Base-by-base conservation (phyloP, 352 stramenopile species). In the Halophytophthora batemanensis region DNA sequence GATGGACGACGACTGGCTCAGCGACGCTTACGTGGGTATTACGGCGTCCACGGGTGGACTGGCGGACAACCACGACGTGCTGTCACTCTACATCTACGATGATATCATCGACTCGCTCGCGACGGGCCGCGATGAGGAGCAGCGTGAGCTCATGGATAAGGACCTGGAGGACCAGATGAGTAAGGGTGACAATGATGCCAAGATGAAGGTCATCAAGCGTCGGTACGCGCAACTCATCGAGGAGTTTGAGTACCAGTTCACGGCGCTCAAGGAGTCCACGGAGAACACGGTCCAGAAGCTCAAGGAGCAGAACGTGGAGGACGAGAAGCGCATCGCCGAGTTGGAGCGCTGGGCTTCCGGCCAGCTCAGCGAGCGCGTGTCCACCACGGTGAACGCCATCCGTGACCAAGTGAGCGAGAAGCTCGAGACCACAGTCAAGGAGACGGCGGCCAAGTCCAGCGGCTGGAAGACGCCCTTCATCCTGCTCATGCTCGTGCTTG, bases 391-490 rank as follows among this genome's bases (percentile, higher is more conserved):
- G 25, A 66, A 71, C 33, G 64, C 76, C 46, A 86, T 91, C 33
- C 73, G 69, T 33, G 66, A 84, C 53, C 66, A 93, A 43, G 74
- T 89, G 21, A 75, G 86, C 6, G 66, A 86, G 38, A 81, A 80
- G 34, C 61, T 93, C 17, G 64, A 84, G 63, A 64, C 75, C 52
- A 91, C 71, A 11, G 76, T 93, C 25, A 66, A 90, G 52, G 72
- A 82, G 58, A 86, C 74, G 35, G 74, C 77, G n/a, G 72, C 77
- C 56, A 84, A 87, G 38, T 81, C 77, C 19, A 70, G 66, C 36
- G 77, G 83, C 54, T 93, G 83, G 83, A 90, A 92, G 68, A 84
- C 67, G 18, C 83, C 83, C 33, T 93, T 93, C 63, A 77, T 92
- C 54, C 48, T 92, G 50, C 67, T 93, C 48, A 51, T 93, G 52